These are phyloP conservation scores for Phytophthora cryptogea DNA, from an alignment of 352 stramenopile genomes.

Conservation along the genomic window DNA sequence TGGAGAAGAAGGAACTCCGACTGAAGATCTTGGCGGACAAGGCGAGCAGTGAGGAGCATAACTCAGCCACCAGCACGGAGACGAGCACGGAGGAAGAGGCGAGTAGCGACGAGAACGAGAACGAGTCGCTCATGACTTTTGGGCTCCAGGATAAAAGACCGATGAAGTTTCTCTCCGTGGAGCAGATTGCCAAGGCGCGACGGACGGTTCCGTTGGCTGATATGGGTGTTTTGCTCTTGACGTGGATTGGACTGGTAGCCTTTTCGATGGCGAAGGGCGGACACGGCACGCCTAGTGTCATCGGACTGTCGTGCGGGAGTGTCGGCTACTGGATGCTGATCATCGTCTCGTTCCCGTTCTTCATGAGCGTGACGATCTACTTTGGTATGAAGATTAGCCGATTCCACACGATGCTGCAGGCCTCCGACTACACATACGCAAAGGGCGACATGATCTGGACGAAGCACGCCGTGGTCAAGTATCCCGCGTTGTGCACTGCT, in stretches of 20 bases:
- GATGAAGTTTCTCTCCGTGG: constrained; percentile 38
- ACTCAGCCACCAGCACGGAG: constrained; percentile 33
- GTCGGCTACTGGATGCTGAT: constrained; percentile 72
- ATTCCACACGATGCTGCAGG: constrained; percentile 63
- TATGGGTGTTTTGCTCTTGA: constrained; percentile 71
- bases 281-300: constrained; percentile 73
- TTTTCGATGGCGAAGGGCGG: constrained; percentile 83
- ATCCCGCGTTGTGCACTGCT: constrained; percentile 71
- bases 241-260: constrained; percentile 76
- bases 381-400: constrained; percentile 72
- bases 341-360: constrained; percentile 70
- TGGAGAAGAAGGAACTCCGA: constrained; percentile 29
- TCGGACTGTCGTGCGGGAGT: constrained; percentile 70
- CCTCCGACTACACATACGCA: constrained; percentile 91
- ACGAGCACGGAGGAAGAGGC: constrained; percentile 43
- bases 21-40: constrained; percentile 46
- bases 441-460: constrained; percentile 97
- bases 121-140: constrained; percentile 57
- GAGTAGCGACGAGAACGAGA: constrained; percentile 56
- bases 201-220: constrained; percentile 62
- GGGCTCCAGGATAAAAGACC: constrained; percentile 44
- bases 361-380: constrained; percentile 72
- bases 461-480: constrained; percentile 85
- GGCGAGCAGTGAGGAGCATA: constrained; percentile 30
- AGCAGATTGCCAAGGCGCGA: constrained; percentile 60